Conservation (phyloP, 495 filamentous ascomycete species). For the Xanthoparmelia taractica region DNA sequence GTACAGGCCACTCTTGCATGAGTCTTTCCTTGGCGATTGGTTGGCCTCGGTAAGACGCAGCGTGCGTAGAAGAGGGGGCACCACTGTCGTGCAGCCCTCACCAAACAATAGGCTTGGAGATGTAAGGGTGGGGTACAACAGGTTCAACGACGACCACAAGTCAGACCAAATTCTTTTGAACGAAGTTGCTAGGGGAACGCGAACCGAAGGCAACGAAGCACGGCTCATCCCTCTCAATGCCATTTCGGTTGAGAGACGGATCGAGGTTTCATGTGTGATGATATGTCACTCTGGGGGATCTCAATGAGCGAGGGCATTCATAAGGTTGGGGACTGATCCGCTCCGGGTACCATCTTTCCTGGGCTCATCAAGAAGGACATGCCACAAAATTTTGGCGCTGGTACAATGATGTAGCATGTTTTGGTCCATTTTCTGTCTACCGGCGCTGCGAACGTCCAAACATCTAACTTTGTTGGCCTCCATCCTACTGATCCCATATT, state of each 20-base stretch:
- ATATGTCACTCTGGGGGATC: background rate
- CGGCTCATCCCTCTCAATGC: background rate
- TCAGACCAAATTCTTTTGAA: background rate
- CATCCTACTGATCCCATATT: too few species aligned
- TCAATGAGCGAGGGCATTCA: background rate
- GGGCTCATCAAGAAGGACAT: too few species aligned
- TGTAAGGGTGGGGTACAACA: background rate
- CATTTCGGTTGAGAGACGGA: background rate
- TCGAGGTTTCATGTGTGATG: background rate
- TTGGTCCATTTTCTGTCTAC: too few species aligned
- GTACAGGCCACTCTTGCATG: conserved; percentile 1
- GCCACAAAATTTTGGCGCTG: too few species aligned
- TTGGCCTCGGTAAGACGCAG: background rate
- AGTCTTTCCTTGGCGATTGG: conserved; percentile 27
- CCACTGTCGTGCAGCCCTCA: background rate
- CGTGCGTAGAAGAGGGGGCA: background rate
- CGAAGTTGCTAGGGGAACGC: background rate
- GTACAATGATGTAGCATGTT: too few species aligned
- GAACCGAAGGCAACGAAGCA: background rate
- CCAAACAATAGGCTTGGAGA: background rate
- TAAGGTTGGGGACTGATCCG: too few species aligned
- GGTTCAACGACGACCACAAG: background rate
- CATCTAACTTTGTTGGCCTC: too few species aligned
- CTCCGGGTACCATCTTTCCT: too few species aligned
- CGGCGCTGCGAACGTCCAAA: too few species aligned